Base-by-base conservation (phyloP, 2,329 filamentous ascomycete genomes). In the Penicillium sp. region DNA sequence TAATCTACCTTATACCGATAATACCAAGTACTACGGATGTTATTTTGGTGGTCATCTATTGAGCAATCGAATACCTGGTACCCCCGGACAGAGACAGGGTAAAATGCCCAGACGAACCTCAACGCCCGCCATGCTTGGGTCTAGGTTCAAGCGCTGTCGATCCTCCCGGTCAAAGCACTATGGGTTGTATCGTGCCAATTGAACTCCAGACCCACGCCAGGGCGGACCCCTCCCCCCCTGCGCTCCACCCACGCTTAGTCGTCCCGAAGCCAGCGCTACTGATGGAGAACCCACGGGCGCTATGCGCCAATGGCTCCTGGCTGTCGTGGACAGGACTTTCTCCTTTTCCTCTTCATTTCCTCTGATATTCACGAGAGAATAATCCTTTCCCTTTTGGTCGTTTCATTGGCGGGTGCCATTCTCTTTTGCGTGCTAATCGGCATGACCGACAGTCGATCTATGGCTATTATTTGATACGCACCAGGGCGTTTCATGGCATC, bases 391-490 rank as follows among this genome's bases (percentile, higher is more conserved):
- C 42, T 41, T 58, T 60, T 56, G 35, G 56, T 41, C 52, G 38
- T 44, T 29, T 48, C 25, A 49, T 53, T 59, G 56, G 56, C 56
- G 50, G 47, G 16, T 39, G 50, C 54, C 41, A 50, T 49, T 46
- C 49, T 37, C 28, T 41, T 50, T 49, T 40, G 53, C 56, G 57
- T 60, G 59, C 39, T 37, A 52, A 51, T 50, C 56, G 55, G 55
- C 47, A 58, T 60, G 53, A 57, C 27, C 28, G 54, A 46, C 52
- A 45, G 59, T 58, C 58, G 57, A 61, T 61, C 58, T 28, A 57
- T 59, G 53, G 56, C 56, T 57, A 55, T 58, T 57, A 56, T 60
- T 56, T 60, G 55, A 60, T 58, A 53, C 45, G 50, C 41, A 49
- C 45, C 45, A 46, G 52, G 41, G 47, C 43, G 41, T 53, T 48